Conservation (phyloP, 31 red algal genomes). For the Asparagopsis taxiformis region DNA sequence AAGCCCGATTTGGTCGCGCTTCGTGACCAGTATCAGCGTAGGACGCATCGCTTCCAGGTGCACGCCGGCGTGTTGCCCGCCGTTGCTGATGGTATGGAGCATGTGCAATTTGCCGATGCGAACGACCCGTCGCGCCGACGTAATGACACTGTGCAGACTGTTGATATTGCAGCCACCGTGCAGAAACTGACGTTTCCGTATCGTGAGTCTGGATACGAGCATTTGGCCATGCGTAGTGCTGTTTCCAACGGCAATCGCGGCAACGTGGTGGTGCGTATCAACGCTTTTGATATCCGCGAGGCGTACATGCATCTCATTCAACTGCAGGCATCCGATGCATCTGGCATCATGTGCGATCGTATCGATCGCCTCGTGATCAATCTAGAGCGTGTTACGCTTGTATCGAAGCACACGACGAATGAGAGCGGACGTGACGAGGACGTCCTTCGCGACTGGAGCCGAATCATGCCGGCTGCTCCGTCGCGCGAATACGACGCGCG, state of each 20-base stretch:
- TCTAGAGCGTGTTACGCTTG: constrained; percentile 20
- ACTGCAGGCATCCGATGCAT: constrained; percentile 21
- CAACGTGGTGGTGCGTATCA: constrained; percentile 35
- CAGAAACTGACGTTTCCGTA: constrained; percentile 22
- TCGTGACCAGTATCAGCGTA: neutral
- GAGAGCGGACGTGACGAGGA: no score
- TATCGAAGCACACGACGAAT: no score
- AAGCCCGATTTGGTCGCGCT: constrained; percentile 28
- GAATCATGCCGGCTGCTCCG: constrained; percentile 9
- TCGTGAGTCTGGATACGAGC: constrained; percentile 27
- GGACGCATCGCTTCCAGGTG: constrained; percentile 35
- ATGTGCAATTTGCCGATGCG: constrained; percentile 9
- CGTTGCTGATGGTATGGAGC: constrained; percentile 14
- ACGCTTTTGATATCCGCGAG: constrained; percentile 9
- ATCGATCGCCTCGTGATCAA: constrained; percentile 43
- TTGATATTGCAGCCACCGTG: constrained; percentile 23
- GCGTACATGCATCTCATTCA: constrained; percentile 28
- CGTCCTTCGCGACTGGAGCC: constrained; percentile 30
- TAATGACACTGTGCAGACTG: constrained; percentile 1
- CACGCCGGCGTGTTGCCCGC: constrained; percentile 39
- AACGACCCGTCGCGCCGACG: constrained; percentile 7
- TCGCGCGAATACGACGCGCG: neutral
- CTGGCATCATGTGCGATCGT: constrained; percentile 30
- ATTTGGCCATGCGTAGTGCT: constrained; percentile 27
- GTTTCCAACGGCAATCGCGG: constrained; percentile 33